Percentiles rank a stretch among this genome's conserved stretches.
Evolutionary conservation across 441 rosid genomes (phyloP).

Genomic region (Corymbia citriodora): DNA sequence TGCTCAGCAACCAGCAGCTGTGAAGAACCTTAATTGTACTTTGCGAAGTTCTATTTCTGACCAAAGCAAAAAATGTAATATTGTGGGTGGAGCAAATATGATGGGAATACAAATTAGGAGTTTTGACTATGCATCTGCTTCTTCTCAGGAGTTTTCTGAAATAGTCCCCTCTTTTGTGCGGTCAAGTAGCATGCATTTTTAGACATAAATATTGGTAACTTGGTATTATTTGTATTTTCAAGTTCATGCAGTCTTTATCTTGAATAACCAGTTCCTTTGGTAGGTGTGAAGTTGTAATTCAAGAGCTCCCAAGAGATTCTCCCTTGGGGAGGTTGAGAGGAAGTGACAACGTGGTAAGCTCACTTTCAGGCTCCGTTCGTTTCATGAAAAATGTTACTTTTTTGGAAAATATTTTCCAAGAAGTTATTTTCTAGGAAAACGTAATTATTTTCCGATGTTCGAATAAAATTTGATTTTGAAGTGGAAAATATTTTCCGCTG

Average conservation of each 20-base stretch:
- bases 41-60: neutral
- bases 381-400: too few relatives aligned
- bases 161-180: neutral
- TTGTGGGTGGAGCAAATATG: neutral
- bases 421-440: too few relatives aligned
- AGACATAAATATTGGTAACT: neutral
- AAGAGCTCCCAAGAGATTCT: conserved; percentile 77
- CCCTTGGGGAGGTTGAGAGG: conserved; percentile 87
- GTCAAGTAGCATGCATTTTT: neutral
- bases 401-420: too few relatives aligned
- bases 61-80: neutral
- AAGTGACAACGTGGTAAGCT: too few relatives aligned
- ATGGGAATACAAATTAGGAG: neutral
- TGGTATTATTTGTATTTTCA: neutral
- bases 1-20: neutral
- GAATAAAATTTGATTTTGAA: too few relatives aligned
- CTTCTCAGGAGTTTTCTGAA: neutral
- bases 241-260: neutral
- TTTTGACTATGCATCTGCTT: neutral
- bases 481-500: too few relatives aligned
- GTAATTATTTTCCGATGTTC: too few relatives aligned
- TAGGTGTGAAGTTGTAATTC: conserved; percentile 88
- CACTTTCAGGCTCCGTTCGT: too few relatives aligned
- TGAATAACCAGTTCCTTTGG: neutral
- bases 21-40: neutral